phyloP scores from a whole-genome alignment of 345 rosid species.

The Populus ilicifolia region DNA sequence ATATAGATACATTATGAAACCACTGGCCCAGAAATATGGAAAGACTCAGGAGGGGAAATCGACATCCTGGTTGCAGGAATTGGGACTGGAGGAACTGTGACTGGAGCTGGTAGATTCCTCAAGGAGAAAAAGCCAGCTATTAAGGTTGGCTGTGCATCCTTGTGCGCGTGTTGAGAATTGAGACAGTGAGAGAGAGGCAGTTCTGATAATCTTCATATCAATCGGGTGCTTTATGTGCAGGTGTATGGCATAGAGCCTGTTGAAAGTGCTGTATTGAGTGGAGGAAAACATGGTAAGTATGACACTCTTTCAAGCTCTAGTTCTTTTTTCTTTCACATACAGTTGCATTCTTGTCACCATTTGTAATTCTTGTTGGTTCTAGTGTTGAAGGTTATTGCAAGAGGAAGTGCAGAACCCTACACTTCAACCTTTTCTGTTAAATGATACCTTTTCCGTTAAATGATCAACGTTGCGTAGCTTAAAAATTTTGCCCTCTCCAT shows the following conservation, averaged over 20 bases:
- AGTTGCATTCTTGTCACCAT: not conserved
- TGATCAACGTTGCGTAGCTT: too few relatives aligned
- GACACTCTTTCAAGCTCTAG: not conserved
- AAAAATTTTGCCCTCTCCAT: too few relatives aligned
- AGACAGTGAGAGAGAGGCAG: not conserved
- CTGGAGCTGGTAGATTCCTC: slow-evolving; percentile 61
- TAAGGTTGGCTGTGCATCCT: slow-evolving; percentile 34
- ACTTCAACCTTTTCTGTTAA: too few relatives aligned
- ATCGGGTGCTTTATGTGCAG: slow-evolving; percentile 32
- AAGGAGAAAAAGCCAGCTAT: slow-evolving; percentile 57
- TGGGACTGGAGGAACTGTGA: slow-evolving; percentile 87
- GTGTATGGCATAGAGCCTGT: slow-evolving; percentile 63
- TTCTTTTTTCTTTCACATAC: not conserved
- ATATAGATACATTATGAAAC: slow-evolving; percentile 68
- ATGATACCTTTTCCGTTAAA: too few relatives aligned
- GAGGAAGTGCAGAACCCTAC: too few relatives aligned
- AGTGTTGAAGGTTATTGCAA: too few relatives aligned
- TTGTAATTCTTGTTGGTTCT: not conserved
- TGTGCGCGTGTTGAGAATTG: too few relatives aligned
- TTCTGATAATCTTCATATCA: not conserved
- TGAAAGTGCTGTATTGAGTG: not conserved
- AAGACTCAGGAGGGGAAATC: slow-evolving; percentile 64
- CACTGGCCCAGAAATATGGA: slow-evolving; percentile 75
- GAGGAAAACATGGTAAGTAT: not conserved
- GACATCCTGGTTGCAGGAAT: slow-evolving; percentile 64